phyloP scores from a whole-genome alignment of 2,329 filamentous ascomycete genomes.

The Polytolypa hystricis region DNA sequence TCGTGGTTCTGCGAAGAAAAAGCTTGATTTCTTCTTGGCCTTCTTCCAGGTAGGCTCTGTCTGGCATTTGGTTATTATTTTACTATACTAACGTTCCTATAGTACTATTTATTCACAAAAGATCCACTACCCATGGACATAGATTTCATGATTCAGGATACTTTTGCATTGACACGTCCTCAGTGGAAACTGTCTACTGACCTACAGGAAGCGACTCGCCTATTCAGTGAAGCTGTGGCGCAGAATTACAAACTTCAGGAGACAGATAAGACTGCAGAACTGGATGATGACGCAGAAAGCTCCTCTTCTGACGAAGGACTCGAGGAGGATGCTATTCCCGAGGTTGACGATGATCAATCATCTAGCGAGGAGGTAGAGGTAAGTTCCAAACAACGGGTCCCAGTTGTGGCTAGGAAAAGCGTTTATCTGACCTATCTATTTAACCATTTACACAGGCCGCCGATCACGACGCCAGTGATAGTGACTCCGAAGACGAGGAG shows the following conservation, averaged over 20 bases:
- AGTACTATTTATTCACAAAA: slow-evolving; percentile 92
- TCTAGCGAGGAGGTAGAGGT: slow-evolving; percentile 40
- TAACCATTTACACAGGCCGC: slow-evolving; percentile 23
- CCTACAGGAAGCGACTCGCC: slow-evolving; percentile 68
- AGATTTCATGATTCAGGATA: slow-evolving; percentile 92
- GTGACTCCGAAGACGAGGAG: slow-evolving; percentile 66
- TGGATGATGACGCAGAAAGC: slow-evolving; percentile 60
- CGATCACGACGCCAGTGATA: slow-evolving; percentile 41
- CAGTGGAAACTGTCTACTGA: slow-evolving; percentile 83
- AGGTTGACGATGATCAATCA: slow-evolving; percentile 45
- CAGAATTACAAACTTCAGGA: slow-evolving; percentile 78
- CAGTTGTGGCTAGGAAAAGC: background rate
- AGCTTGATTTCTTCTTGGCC: slow-evolving; percentile 91
- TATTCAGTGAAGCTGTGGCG: slow-evolving; percentile 77
- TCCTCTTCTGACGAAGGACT: slow-evolving; percentile 67
- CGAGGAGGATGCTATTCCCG: slow-evolving; percentile 46
- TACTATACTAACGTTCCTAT: slow-evolving; percentile 12
- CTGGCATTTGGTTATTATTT: background rate
- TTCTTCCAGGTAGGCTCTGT: slow-evolving; percentile 62
- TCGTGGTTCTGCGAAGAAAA: slow-evolving; percentile 86
- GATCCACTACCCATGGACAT: slow-evolving; percentile 88
- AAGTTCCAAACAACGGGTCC: slow-evolving; percentile 4
- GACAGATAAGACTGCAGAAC: slow-evolving; percentile 56
- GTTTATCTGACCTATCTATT: too few relatives aligned
- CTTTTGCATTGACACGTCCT: slow-evolving; percentile 70